phyloP scores from a whole-genome alignment of 345 rosid genomes.

The Corymbia maculata region DNA sequence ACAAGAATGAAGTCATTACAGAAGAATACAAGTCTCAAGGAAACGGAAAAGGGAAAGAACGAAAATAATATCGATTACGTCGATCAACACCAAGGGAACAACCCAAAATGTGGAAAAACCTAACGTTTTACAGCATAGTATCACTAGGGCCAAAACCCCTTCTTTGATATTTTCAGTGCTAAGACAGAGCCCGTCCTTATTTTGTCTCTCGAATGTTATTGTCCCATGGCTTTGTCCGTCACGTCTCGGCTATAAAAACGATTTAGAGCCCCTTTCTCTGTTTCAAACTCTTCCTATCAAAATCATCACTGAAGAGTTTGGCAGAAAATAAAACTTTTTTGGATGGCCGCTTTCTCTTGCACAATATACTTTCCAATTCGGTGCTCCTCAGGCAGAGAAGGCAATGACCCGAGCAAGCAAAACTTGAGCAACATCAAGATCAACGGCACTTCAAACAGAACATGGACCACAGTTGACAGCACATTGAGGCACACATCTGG shows the following conservation, averaged over 20 bases:
- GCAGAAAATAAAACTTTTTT: not conserved
- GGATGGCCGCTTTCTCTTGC: conserved; percentile 15
- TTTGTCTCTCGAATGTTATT: not conserved
- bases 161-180: not conserved
- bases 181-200: not conserved
- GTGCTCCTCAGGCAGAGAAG: conserved; percentile 7
- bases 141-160: not conserved
- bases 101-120: not conserved
- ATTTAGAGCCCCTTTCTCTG: conserved; percentile 2
- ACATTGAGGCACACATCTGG: conserved; percentile 6
- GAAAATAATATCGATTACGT: not conserved
- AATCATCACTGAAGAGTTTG: not conserved
- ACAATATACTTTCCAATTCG: not conserved
- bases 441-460: conserved; percentile 4
- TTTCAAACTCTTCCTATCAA: conserved; percentile 11
- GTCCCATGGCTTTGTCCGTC: conserved; percentile 5
- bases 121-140: not conserved
- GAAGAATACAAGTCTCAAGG: not conserved
- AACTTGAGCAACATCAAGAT: conserved; percentile 11
- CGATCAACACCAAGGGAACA: not conserved
- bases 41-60: not conserved
- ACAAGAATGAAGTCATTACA: not conserved
- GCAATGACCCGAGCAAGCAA: conserved; percentile 12
- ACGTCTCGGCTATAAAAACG: conserved; percentile 7
- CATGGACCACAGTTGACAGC: conserved; percentile 2